Evolutionary conservation across 176 grass and related monocot genomes (phyloP).

Genomic region (Stipa capillata): DNA sequence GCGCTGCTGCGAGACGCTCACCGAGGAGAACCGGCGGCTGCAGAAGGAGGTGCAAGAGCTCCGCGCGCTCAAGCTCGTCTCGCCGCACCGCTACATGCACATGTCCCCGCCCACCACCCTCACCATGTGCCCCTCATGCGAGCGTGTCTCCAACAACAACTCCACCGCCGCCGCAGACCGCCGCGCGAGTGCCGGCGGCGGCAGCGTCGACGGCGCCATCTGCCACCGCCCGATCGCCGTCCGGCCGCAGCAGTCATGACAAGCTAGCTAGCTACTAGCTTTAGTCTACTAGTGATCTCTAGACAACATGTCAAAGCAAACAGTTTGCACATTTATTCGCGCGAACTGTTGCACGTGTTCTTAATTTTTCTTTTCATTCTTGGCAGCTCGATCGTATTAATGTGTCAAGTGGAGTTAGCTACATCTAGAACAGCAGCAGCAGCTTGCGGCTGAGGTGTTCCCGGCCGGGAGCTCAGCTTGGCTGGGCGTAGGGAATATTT

Average conservation of each 20-base stretch:
- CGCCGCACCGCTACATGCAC: slow-evolving; percentile 60
- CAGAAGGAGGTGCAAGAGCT: slow-evolving; percentile 85
- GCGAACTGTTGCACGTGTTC: slow-evolving; percentile 13
- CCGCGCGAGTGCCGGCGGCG: no score
- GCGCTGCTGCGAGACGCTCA: slow-evolving; percentile 90
- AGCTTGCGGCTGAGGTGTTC: no score
- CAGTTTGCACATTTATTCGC: slow-evolving; percentile 40
- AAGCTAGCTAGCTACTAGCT: background rate
- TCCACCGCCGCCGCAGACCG: background rate
- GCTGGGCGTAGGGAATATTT: slow-evolving; percentile 25
- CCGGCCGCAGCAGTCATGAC: slow-evolving; percentile 41
- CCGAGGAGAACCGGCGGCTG: slow-evolving; percentile 82
- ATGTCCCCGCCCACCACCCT: slow-evolving; percentile 76
- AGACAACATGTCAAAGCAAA: slow-evolving; percentile 2
- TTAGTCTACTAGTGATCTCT: background rate
- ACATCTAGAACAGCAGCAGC: background rate
- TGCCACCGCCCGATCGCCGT: slow-evolving; percentile 60
- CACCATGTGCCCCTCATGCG: slow-evolving; percentile 89
- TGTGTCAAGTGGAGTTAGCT: background rate
- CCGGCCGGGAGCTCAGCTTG: slow-evolving; percentile 1
- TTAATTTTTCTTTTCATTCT: background rate
- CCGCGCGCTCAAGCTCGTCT: slow-evolving; percentile 66
- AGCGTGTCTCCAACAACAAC: slow-evolving; percentile 47
- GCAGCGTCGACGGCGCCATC: background rate
- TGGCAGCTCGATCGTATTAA: background rate